Conservation (phyloP, 176 grass and related monocot species). For the Triticum monococcum region DNA sequence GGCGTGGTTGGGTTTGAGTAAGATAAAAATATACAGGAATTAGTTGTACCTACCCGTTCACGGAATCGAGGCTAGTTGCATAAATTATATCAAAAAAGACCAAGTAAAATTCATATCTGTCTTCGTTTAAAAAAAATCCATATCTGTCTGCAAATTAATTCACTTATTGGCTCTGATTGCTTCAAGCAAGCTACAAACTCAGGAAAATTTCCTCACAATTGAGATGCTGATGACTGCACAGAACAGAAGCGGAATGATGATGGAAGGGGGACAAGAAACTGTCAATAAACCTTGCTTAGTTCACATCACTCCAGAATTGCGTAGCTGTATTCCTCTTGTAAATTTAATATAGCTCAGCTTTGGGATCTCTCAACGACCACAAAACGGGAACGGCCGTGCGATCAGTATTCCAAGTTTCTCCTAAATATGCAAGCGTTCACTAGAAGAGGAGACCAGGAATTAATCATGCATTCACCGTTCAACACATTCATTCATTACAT, state of each 20-base stretch:
- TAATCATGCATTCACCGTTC: too few relatives aligned
- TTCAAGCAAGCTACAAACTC: slow-evolving; percentile 25
- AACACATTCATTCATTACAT: too few relatives aligned
- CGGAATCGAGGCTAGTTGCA: neutral
- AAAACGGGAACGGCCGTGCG: neutral
- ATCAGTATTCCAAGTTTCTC: slow-evolving; percentile 14
- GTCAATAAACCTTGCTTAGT: too few relatives aligned
- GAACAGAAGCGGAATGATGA: neutral
- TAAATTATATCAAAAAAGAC: neutral
- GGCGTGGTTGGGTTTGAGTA: slow-evolving; percentile 1
- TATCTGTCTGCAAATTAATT: neutral
- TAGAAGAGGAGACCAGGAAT: slow-evolving; percentile 1
- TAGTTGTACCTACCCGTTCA: slow-evolving; percentile 34
- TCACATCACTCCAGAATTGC: too few relatives aligned
- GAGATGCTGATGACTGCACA: neutral
- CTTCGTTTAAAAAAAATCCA: neutral
- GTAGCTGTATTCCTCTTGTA: too few relatives aligned
- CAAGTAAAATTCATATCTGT: neutral
- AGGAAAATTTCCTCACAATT: neutral
- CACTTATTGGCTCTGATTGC: neutral
- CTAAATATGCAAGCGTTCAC: neutral
- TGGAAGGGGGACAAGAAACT: neutral
- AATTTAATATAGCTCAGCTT: too few relatives aligned
- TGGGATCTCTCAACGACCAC: neutral
- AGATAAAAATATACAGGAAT: slow-evolving; percentile 5